Evolutionary conservation across 768 basidiomycete genomes (phyloP).

Genomic region (Ramaria sp.): DNA sequence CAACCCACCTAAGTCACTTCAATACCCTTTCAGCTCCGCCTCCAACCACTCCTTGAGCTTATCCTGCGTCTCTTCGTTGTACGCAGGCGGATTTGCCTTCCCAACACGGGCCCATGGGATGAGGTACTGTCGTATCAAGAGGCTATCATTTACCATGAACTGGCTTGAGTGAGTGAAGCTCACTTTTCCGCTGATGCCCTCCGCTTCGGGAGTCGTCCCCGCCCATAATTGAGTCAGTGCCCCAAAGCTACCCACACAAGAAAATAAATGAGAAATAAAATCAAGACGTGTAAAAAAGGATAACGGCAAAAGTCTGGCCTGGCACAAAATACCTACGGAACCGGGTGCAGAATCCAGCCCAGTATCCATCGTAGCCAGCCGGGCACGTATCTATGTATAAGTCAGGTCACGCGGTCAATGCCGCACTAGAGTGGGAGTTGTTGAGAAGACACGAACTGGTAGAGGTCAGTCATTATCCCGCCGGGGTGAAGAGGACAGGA

Average conservation of each 20-base stretch:
- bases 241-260: slow-evolving; percentile 8
- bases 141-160: background rate
- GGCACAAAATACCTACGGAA: background rate
- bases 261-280: background rate
- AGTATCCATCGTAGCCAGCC: background rate
- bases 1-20: background rate
- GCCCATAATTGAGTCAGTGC: slow-evolving; percentile 30
- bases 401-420: background rate
- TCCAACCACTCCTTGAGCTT: slow-evolving; percentile 1
- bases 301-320: background rate
- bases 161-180: background rate
- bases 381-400: slow-evolving; percentile 12
- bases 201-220: slow-evolving; percentile 24
- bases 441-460: slow-evolving; percentile 4
- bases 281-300: background rate
- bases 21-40: background rate
- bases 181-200: slow-evolving; percentile 20
- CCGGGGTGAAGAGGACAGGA: slow-evolving; percentile 38
- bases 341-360: background rate
- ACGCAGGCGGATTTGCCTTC: background rate
- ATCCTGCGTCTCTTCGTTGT: background rate
- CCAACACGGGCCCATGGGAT: slow-evolving; percentile 7
- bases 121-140: background rate
- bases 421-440: background rate
- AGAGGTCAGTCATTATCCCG: slow-evolving; percentile 20